Conservation (phyloP, 192 early-diverging fungal genomes). For the Linnemannia elongata region DNA sequence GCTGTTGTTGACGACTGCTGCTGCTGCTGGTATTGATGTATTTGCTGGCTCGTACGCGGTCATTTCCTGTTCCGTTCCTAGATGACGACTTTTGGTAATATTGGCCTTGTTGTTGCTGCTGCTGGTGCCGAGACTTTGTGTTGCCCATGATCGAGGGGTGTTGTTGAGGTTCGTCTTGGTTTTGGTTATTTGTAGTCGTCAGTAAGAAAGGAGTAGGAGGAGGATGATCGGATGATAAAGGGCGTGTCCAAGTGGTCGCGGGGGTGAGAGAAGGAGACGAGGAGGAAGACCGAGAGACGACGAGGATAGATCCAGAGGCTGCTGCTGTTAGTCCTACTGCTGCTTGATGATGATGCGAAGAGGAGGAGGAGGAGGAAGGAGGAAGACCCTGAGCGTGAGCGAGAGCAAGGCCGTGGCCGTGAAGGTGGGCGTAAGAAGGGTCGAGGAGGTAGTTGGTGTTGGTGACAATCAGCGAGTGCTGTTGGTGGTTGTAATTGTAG, state of each 20-base stretch:
- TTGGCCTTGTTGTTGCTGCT: neutral
- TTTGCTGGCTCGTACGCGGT: conserved; percentile 10
- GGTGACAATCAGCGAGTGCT: neutral
- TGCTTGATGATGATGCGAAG: neutral
- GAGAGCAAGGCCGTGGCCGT: neutral
- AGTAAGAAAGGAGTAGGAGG: neutral
- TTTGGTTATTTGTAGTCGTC: neutral
- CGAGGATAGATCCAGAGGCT: neutral
- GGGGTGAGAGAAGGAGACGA: neutral
- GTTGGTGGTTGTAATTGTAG: neutral
- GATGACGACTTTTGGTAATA: neutral
- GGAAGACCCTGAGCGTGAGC: neutral
- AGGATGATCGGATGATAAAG: neutral
- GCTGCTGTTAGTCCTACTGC: neutral
- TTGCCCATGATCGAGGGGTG: conserved; percentile 38
- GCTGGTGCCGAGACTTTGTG: conserved; percentile 39
- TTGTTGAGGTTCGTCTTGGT: neutral
- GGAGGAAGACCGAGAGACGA: neutral
- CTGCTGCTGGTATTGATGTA: neutral
- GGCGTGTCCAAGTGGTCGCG: neutral
- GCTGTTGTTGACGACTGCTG: neutral
- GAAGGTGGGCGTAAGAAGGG: neutral
- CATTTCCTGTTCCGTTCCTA: neutral
- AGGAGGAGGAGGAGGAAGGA: neutral
- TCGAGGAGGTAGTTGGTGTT: neutral